Percentiles rank a stretch among this genome's conserved stretches.
Evolutionary conservation across 2,329 filamentous ascomycete species (phyloP).

Genomic region (Magnaporthales sp.): DNA sequence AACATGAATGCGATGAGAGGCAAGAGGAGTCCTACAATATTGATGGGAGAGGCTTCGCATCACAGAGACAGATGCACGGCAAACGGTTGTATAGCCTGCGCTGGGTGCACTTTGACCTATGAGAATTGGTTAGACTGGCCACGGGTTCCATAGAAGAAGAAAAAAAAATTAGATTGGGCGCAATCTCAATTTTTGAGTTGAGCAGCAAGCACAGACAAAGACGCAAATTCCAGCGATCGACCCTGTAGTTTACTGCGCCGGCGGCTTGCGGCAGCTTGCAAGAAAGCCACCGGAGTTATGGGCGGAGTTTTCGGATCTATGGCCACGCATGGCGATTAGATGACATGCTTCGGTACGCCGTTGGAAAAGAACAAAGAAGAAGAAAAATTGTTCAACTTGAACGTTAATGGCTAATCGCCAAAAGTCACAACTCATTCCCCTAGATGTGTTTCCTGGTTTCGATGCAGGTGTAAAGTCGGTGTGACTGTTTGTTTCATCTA

Average conservation of each 20-base stretch:
- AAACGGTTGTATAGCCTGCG: background rate
- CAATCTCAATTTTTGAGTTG: background rate
- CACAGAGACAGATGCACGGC: background rate
- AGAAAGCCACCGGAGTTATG: background rate
- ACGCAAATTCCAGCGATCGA: background rate
- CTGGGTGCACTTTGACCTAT: background rate
- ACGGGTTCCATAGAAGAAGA: background rate
- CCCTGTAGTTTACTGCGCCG: background rate
- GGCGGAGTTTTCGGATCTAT: background rate
- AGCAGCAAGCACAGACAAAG: background rate
- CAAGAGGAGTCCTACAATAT: background rate
- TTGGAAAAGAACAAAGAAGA: background rate
- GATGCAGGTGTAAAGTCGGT: too few relatives aligned
- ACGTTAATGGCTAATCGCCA: background rate
- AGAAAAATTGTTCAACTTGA: too few relatives aligned
- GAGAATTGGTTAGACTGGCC: background rate
- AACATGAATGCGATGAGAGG: background rate
- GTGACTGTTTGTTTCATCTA: background rate
- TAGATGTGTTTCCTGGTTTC: too few relatives aligned
- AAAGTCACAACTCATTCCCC: too few relatives aligned
- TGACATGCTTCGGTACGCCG: too few relatives aligned
- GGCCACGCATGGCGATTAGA: background rate
- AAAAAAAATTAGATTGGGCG: background rate
- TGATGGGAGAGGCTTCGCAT: background rate
- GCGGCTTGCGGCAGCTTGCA: background rate